A percentile compares a stretch with the other conserved stretches of the same genome.
phyloP scores from a whole-genome alignment of 306 rosid species.

The Leucaena leucocephala region DNA sequence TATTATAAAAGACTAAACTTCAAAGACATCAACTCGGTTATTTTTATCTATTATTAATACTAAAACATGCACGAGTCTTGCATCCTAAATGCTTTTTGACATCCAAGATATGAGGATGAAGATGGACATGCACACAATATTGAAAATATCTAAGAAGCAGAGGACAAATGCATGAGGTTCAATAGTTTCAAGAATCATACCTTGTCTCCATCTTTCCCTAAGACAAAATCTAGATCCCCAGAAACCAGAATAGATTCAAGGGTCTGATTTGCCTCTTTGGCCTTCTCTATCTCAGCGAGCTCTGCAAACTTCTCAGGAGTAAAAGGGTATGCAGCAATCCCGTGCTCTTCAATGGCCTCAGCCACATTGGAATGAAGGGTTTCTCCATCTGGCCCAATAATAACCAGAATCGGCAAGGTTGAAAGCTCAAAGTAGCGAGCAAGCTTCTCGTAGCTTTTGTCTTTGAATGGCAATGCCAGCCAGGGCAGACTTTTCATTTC shows the following conservation, averaged over 20 bases:
- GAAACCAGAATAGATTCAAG: slow-evolving; percentile 63
- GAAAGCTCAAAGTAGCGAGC: slow-evolving; percentile 55
- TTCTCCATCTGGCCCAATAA: slow-evolving; percentile 75
- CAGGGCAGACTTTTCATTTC: slow-evolving; percentile 54
- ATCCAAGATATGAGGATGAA: not conserved
- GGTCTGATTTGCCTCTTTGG: slow-evolving; percentile 64
- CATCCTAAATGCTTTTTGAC: not conserved
- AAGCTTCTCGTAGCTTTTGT: slow-evolving; percentile 49
- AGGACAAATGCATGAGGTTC: not conserved
- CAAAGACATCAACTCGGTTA: not conserved
- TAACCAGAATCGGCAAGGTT: slow-evolving; percentile 60
- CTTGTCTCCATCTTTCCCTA: slow-evolving; percentile 56
- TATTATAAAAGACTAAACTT: not conserved
- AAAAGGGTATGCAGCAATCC: slow-evolving; percentile 68
- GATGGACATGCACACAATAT: not conserved
- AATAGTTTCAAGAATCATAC: slow-evolving; percentile 40
- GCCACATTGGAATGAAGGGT: slow-evolving; percentile 58
- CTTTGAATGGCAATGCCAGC: slow-evolving; percentile 66
- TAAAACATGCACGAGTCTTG: not conserved
- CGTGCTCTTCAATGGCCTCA: slow-evolving; percentile 63
- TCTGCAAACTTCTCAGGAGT: slow-evolving; percentile 65
- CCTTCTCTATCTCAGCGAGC: slow-evolving; percentile 60
- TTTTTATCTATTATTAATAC: not conserved
- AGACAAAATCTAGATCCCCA: slow-evolving; percentile 54
- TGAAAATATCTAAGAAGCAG: not conserved